phyloP scores from a whole-genome alignment of 148 eudicot genomes.

The Salicornia ramosissima region DNA sequence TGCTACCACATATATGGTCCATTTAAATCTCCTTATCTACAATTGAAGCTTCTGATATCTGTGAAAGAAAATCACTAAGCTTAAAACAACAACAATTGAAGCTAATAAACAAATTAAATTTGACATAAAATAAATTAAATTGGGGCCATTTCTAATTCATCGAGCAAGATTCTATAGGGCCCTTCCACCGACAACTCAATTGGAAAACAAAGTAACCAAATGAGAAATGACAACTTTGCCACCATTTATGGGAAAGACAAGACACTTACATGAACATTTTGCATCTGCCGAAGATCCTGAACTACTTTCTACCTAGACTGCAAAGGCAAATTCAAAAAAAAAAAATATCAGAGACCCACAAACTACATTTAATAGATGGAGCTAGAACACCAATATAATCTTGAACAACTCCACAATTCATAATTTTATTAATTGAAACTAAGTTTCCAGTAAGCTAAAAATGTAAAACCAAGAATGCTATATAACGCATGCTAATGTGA shows the following conservation, averaged over 20 bases:
- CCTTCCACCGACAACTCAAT: neutral
- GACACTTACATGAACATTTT: slow-evolving; percentile 68
- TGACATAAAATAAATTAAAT: too few relatives aligned
- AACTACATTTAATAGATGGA: neutral
- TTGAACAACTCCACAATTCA: neutral
- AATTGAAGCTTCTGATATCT: too few relatives aligned
- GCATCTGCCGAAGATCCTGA: slow-evolving; percentile 62
- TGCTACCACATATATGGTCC: too few relatives aligned
- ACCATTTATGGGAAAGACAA: neutral
- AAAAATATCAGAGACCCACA: slow-evolving; percentile 10
- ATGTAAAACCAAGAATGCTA: too few relatives aligned
- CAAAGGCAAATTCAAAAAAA: slow-evolving; percentile 20
- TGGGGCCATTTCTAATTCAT: too few relatives aligned
- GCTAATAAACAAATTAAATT: too few relatives aligned
- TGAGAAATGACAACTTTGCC: neutral
- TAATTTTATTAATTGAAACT: neutral
- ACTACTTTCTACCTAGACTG: slow-evolving; percentile 88
- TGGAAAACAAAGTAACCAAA: neutral
- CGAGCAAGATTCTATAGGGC: too few relatives aligned
- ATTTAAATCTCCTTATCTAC: too few relatives aligned
- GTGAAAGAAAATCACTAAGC: too few relatives aligned
- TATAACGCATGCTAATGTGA: too few relatives aligned
- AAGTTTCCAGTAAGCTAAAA: neutral
- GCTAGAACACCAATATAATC: neutral
- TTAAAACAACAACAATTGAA: too few relatives aligned